Percentiles rank a stretch among this genome's conserved stretches.
Conservation (phyloP, 805 yeast genomes). For the Jamesozyma rosinii region DNA sequence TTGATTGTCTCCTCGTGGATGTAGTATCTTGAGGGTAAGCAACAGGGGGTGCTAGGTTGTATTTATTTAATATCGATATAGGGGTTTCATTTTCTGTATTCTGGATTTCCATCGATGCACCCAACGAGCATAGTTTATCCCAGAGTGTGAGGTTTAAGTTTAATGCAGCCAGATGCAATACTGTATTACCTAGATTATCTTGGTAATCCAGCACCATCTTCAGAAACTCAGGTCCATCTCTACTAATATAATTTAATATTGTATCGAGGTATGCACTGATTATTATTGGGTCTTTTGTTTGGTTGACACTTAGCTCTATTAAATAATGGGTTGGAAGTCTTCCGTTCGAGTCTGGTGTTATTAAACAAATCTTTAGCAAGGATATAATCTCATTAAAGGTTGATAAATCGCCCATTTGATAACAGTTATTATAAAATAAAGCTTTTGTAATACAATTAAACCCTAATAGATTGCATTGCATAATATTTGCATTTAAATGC, state of each 20-base stretch:
- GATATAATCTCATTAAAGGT: conserved; percentile 52
- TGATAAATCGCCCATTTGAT: conserved; percentile 36
- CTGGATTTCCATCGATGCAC: conserved; percentile 24
- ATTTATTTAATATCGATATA: conserved; percentile 22
- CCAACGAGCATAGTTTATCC: conserved; percentile 25
- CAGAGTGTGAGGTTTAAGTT: conserved; percentile 28
- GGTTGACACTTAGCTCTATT: conserved; percentile 42
- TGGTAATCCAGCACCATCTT: conserved; percentile 61
- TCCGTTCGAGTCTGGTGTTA: conserved; percentile 63
- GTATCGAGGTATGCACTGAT: conserved; percentile 47
- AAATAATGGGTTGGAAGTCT: conserved; percentile 68
- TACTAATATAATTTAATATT: conserved; percentile 36
- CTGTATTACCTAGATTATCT: conserved; percentile 79
- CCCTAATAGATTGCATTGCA: conserved; percentile 45
- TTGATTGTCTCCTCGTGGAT: neutral
- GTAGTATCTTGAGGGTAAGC: neutral
- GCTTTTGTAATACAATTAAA: conserved; percentile 63
- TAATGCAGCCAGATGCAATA: conserved; percentile 62
- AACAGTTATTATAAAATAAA: conserved; percentile 64
- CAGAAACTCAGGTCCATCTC: conserved; percentile 37
- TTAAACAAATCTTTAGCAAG: conserved; percentile 54
- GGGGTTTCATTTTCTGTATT: conserved; percentile 28
- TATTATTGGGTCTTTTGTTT: conserved; percentile 40
- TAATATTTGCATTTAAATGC: conserved; percentile 50
- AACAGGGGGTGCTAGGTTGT: conserved; percentile 22